A percentile compares a stretch with the other conserved stretches of the same genome.
Evolutionary conservation across 1,139 yeast species (phyloP).

Genomic region (Geotrichum histeridarum): DNA sequence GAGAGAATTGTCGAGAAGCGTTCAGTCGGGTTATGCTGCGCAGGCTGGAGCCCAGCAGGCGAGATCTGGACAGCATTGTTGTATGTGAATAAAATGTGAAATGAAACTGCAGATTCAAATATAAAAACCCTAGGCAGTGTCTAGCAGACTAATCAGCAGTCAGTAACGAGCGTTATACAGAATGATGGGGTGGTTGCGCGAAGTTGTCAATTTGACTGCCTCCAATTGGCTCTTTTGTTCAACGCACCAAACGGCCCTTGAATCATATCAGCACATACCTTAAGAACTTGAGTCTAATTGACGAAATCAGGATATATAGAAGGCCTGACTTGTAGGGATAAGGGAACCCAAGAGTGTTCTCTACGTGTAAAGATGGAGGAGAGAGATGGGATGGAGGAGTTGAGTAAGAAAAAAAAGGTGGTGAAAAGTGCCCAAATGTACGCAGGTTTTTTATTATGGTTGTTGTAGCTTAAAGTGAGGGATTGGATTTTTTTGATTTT

Average conservation of each 20-base stretch:
- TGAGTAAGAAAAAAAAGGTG: neutral
- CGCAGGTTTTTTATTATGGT: neutral
- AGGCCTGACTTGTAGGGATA: neutral
- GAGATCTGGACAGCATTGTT: conserved; percentile 23
- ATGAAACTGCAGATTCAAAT: neutral
- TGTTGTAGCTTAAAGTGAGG: too few relatives aligned
- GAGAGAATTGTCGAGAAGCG: conserved; percentile 30
- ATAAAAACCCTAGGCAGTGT: neutral
- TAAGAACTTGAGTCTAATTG: neutral
- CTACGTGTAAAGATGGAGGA: neutral
- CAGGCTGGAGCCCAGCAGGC: conserved; percentile 17
- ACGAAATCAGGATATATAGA: neutral
- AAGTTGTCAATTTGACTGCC: neutral
- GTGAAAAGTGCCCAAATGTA: conserved; percentile 1
- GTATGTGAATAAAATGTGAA: neutral
- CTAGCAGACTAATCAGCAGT: conserved; percentile 1
- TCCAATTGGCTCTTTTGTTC: neutral
- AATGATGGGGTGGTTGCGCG: neutral
- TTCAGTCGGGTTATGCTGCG: conserved; percentile 19
- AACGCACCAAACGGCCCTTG: neutral
- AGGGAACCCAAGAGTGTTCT: neutral
- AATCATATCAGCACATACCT: neutral
- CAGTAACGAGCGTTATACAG: neutral
- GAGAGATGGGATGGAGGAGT: neutral
- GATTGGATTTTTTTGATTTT: too few relatives aligned